Base-by-base conservation (phyloP, 352 stramenopile genomes). In the Phytophthora europaea region DNA sequence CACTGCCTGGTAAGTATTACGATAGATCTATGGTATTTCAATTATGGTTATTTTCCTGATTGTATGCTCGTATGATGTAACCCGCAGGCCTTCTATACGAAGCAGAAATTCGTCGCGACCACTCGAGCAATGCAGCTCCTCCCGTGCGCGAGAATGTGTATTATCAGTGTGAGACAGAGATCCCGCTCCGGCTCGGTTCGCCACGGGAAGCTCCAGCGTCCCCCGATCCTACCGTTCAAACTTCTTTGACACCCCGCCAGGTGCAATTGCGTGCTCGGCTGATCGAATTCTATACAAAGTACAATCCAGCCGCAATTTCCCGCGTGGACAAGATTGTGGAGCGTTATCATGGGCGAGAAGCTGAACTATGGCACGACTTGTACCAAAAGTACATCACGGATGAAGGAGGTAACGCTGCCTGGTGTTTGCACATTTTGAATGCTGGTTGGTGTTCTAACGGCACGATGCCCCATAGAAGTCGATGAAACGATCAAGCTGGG, bases 401-500 rank as follows among this genome's bases (percentile, higher is more conserved):
- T 4, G 67, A 93, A 75, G 81, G 65, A 69, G 84, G 83, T 93
- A 78, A 50, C 38, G 23, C 33, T 26, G 9, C 47, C 16, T 20
- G 2, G 34, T 63, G 6, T 22, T 13, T 26, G 23, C 53, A 64
- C 13, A 48, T 33, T 16, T 23, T 12, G 31, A 26, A 20, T 50
- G 45, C 64, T n/a, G 2, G 36, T 65, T 28, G 18, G 20, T 5
- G 12, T 22, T 66, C 18, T 74, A 62, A 75, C 43, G 69, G 5
- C 53, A 10, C 8, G 9, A 56, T 59, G 1, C 38, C 36, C 6
- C 48, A 16, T 51, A 92, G 84, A 94, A 22, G 81, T 82, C 28
- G 79, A 90, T 33, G 95, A 94, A 58, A 97, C 91, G 28, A 98
- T 99, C 64, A 95, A 98, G 69, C 86, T 99, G 15, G 96, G 96